Conservation (phyloP, 441 rosid species). For the Capsella rubella region DNA sequence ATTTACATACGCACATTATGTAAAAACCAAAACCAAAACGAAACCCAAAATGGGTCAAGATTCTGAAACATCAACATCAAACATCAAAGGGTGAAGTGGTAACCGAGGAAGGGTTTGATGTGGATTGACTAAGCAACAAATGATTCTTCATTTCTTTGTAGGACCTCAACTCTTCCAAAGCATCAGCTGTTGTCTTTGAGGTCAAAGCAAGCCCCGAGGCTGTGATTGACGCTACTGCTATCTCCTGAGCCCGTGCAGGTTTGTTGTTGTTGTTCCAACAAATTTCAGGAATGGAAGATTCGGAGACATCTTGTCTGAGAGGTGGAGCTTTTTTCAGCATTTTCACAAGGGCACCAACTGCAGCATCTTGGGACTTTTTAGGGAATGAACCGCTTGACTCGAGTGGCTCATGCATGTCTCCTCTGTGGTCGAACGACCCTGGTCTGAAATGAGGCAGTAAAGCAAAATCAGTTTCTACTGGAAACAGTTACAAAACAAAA, state of each 20-base stretch:
- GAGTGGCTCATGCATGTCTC: conserved; percentile 50
- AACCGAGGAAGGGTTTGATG: conserved; percentile 3
- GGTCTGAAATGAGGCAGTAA: conserved; percentile 51
- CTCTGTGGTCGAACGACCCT: conserved; percentile 65
- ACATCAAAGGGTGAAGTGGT: conserved; percentile 28
- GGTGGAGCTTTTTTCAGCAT: conserved; percentile 94
- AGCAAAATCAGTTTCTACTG: conserved; percentile 7
- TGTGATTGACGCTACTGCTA: conserved; percentile 35
- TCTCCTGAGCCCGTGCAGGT: conserved; percentile 22
- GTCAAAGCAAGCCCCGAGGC: conserved; percentile 39
- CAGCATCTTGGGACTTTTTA: conserved; percentile 82
- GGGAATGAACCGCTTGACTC: conserved; percentile 62
- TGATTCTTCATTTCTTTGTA: conserved; percentile 72
- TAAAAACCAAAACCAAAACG: conserved; percentile 5
- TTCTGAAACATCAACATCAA: conserved; percentile 36
- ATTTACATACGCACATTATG: conserved; percentile 11
- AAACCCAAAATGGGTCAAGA: conserved; percentile 31
- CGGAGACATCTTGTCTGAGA: conserved; percentile 64
- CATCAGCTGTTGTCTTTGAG: conserved; percentile 86
- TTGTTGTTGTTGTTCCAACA: conserved; percentile 45
- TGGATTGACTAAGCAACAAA: conserved; percentile 61
- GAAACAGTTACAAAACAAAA: conserved; percentile 10
- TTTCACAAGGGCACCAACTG: conserved; percentile 81
- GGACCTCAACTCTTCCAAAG: conserved; percentile 79
- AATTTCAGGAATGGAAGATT: conserved; percentile 46